These are phyloP conservation scores for Pythium aristosporum DNA, from an alignment of 352 stramenopile genomes.

Conservation along the genomic window DNA sequence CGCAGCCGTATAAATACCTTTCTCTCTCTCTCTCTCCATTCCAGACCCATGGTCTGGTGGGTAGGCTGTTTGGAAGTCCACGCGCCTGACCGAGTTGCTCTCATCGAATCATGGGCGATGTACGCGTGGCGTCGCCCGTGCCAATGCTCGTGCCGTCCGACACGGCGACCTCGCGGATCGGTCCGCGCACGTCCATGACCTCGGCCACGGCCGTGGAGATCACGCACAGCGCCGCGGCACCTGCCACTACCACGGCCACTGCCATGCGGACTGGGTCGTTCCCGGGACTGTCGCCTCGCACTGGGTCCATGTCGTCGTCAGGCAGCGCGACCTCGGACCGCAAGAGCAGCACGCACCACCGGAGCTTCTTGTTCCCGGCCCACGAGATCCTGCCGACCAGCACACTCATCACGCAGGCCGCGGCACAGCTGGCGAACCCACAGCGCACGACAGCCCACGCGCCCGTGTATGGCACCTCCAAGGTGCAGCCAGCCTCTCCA, in stretches of 20 bases:
- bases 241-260: not conserved
- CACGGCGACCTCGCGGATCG: slow-evolving; percentile 4
- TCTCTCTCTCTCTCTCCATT: too few relatives aligned
- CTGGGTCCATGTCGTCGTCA: slow-evolving; percentile 25
- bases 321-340: slow-evolving; percentile 32
- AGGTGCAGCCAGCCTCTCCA: slow-evolving; percentile 30
- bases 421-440: slow-evolving; percentile 25
- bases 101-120: slow-evolving; percentile 21
- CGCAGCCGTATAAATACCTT: too few relatives aligned
- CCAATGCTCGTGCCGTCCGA: slow-evolving; percentile 14
- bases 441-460: slow-evolving; percentile 26
- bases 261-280: slow-evolving; percentile 11
- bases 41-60: too few relatives aligned
- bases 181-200: not conserved
- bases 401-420: slow-evolving; percentile 37
- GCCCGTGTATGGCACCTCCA: slow-evolving; percentile 33
- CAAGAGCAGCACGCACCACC: slow-evolving; percentile 33
- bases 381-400: slow-evolving; percentile 45
- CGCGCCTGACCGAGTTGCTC: too few relatives aligned
- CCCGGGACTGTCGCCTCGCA: slow-evolving; percentile 23
- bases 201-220: not conserved
- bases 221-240: not conserved
- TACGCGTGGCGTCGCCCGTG: slow-evolving; percentile 13
- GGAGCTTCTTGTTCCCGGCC: slow-evolving; percentile 41
- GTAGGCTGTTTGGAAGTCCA: too few relatives aligned